Conservation (phyloP, 2,329 filamentous ascomycete species). For the Chaetomiaceae sp. region DNA sequence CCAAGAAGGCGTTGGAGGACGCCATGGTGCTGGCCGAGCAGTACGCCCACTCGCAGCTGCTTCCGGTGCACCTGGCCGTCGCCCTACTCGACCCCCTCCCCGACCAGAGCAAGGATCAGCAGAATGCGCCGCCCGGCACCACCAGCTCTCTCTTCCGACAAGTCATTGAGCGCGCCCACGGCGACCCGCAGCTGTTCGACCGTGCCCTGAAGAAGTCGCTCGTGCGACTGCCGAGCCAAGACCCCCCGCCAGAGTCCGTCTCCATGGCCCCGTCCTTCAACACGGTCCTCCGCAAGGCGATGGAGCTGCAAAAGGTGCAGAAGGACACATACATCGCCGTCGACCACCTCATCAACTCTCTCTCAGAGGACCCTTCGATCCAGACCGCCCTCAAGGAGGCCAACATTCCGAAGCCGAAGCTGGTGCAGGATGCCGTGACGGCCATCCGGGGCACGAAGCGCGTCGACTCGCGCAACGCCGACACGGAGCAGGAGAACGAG, state of each 20-base stretch:
- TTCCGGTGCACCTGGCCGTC: slow-evolving; percentile 84
- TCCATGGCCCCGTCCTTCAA: slow-evolving; percentile 76
- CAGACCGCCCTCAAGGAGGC: slow-evolving; percentile 72
- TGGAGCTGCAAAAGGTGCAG: slow-evolving; percentile 92
- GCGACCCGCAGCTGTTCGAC: slow-evolving; percentile 83
- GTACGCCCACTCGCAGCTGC: slow-evolving; percentile 85
- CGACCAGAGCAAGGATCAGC: slow-evolving; percentile 75
- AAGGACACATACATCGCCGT: slow-evolving; percentile 93
- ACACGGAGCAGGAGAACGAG: slow-evolving; percentile 87
- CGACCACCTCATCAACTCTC: slow-evolving; percentile 83
- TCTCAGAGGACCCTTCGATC: slow-evolving; percentile 72
- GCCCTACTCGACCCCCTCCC: slow-evolving; percentile 69
- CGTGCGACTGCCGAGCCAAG: slow-evolving; percentile 87
- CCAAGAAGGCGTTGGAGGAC: slow-evolving; percentile 82
- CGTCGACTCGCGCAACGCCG: slow-evolving; percentile 93
- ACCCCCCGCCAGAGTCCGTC: slow-evolving; percentile 85
- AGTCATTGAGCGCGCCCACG: slow-evolving; percentile 87
- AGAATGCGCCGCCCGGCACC: slow-evolving; percentile 61
- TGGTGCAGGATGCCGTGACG: slow-evolving; percentile 84
- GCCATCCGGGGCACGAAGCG: slow-evolving; percentile 87
- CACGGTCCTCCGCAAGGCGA: slow-evolving; percentile 74
- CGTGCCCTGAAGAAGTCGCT: slow-evolving; percentile 85
- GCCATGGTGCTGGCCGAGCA: slow-evolving; percentile 82
- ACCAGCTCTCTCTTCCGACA: slow-evolving; percentile 82
- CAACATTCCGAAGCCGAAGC: slow-evolving; percentile 85